Percentiles rank a stretch among this genome's conserved stretches.
Evolutionary conservation across 345 rosid species (phyloP).

Genomic region (Bruguiera parviflora): DNA sequence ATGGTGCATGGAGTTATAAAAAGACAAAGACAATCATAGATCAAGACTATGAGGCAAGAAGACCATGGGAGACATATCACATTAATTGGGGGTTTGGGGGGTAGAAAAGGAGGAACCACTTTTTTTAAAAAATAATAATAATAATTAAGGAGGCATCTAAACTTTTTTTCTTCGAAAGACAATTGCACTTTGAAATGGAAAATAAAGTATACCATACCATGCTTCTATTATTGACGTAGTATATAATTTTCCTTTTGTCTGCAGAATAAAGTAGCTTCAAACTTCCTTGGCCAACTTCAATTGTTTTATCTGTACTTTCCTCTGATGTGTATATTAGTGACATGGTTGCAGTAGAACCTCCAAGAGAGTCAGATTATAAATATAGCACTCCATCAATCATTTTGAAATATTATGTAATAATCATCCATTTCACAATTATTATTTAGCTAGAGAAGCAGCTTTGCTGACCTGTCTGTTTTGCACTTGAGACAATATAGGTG

Average conservation of each 20-base stretch:
- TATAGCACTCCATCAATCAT: conserved; percentile 16
- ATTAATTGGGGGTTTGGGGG: too few species aligned
- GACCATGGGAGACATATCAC: too few species aligned
- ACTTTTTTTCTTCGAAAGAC: too few species aligned
- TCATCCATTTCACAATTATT: conserved; percentile 6
- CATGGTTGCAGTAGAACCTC: conserved; percentile 47
- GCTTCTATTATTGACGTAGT: conserved; percentile 48
- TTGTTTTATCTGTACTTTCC: conserved; percentile 32
- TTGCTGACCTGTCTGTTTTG: conserved; percentile 57
- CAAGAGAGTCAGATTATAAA: conserved; percentile 11
- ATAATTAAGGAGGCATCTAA: too few species aligned
- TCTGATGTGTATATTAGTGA: conserved; percentile 45
- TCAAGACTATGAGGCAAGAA: too few species aligned
- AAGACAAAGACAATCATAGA: too few species aligned
- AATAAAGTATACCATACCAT: conserved; percentile 36
- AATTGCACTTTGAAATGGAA: not conserved
- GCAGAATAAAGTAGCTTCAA: conserved; percentile 58
- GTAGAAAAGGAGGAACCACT: not conserved
- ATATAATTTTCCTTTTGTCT: conserved; percentile 54
- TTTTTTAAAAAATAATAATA: not conserved
- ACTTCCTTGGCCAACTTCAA: conserved; percentile 82
- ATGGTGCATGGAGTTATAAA: not conserved
- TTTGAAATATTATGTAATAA: not conserved
- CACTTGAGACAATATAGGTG: conserved; percentile 58
- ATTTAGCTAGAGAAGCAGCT: conserved; percentile 14